These are phyloP conservation scores for Erythrobasidium hasegawianum DNA, from an alignment of 1,284 basidiomycete species.

Conservation along the genomic window DNA sequence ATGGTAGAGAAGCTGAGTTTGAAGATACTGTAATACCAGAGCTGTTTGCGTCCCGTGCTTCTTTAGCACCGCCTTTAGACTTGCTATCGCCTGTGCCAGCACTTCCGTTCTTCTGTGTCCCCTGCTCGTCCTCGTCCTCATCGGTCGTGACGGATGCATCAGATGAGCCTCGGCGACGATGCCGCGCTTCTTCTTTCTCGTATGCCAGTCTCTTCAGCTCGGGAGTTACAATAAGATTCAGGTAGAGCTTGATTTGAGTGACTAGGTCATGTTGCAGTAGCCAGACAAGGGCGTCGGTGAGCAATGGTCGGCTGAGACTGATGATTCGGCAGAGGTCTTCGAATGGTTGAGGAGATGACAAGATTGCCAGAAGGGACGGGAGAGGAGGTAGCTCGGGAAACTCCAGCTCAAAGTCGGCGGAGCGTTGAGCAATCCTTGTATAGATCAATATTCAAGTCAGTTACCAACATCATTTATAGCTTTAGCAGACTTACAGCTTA, in stretches of 20 bases:
- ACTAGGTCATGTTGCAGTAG: slow-evolving; percentile 81
- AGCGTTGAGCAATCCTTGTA: slow-evolving; percentile 60
- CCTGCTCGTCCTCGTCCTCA: slow-evolving; percentile 43
- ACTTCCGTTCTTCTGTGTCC: slow-evolving; percentile 49
- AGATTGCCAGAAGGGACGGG: slow-evolving; percentile 64
- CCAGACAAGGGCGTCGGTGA: slow-evolving; percentile 79
- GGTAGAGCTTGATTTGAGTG: slow-evolving; percentile 76
- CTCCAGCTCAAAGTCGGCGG: slow-evolving; percentile 60
- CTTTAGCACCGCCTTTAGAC: too few relatives aligned
- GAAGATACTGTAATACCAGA: not conserved
- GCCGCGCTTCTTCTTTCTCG: slow-evolving; percentile 27
- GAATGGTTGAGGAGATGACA: slow-evolving; percentile 69
- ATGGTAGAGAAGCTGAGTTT: slow-evolving; percentile 13
- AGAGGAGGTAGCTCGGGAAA: slow-evolving; percentile 72
- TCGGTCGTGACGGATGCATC: slow-evolving; percentile 44
- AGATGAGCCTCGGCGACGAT: slow-evolving; percentile 14
- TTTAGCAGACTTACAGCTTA: slow-evolving; percentile 26
- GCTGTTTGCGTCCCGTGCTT: not conserved
- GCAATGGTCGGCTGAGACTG: slow-evolving; percentile 52
- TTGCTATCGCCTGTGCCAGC: slow-evolving; percentile 23
- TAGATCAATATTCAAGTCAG: not conserved
- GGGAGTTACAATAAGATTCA: slow-evolving; percentile 74
- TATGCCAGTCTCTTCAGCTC: slow-evolving; percentile 66
- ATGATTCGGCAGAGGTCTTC: slow-evolving; percentile 52
- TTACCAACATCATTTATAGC: not conserved